These are phyloP conservation scores for Hemileia vastatrix DNA, from an alignment of 1,284 basidiomycete genomes.

Conservation along the genomic window DNA sequence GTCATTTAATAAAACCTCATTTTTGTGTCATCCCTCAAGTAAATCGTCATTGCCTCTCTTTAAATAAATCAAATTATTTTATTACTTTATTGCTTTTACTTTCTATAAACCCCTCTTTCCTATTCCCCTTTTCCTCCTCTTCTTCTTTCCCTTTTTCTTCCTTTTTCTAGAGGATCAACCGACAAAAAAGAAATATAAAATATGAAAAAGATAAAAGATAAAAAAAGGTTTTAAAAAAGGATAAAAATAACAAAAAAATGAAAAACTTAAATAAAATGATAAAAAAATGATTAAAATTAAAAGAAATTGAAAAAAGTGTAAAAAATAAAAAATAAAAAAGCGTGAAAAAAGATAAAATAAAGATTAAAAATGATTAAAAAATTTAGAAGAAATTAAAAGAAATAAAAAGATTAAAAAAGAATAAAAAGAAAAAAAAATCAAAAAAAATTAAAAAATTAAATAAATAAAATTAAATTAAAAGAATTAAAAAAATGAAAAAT, in stretches of 20 bases:
- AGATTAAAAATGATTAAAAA: not conserved
- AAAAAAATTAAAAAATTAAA: not conserved
- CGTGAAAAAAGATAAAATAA: not conserved
- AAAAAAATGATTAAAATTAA: not conserved
- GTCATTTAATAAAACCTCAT: too few species aligned
- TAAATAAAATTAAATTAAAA: too few species aligned
- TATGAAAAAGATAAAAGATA: not conserved
- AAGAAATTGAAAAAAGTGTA: not conserved
- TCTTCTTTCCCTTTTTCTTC: too few species aligned
- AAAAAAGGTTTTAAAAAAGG: not conserved
- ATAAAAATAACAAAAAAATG: not conserved
- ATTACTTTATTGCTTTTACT: too few species aligned
- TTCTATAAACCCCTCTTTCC: too few species aligned
- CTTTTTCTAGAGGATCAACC: too few species aligned
- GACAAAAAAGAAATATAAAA: not conserved
- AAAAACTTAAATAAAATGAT: not conserved
- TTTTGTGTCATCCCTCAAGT: too few species aligned
- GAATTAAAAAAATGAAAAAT: too few species aligned
- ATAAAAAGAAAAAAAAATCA: not conserved
- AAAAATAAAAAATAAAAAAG: not conserved
- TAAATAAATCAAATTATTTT: too few species aligned
- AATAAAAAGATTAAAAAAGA: not conserved
- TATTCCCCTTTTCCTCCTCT: too few species aligned
- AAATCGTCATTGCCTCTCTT: too few species aligned
- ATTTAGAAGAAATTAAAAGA: not conserved